phyloP scores from a whole-genome alignment of 495 filamentous ascomycete species.

The Ascodesmis nigricans region DNA sequence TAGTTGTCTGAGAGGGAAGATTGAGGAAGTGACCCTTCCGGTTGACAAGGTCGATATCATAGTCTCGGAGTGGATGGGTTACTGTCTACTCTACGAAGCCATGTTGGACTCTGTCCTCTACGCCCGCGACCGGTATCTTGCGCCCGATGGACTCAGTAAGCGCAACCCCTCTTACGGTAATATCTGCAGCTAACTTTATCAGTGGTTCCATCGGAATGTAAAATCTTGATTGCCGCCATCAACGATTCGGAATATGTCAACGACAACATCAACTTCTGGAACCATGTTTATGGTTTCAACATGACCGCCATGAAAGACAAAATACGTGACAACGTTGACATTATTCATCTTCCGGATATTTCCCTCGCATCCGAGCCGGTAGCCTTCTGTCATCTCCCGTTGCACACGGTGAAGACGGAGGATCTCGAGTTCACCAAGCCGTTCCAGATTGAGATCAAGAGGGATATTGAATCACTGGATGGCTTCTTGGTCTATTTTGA shows the following conservation, averaged over 20 bases:
- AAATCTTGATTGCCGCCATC: slow-evolving; percentile 16
- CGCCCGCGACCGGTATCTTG: slow-evolving; percentile 67
- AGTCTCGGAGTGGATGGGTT: slow-evolving; percentile 96
- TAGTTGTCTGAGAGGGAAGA: slow-evolving; percentile 44
- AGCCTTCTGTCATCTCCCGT: slow-evolving; percentile 43
- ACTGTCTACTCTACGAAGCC: slow-evolving; percentile 75
- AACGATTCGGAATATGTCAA: slow-evolving; percentile 26
- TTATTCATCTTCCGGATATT: slow-evolving; percentile 50
- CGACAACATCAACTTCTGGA: slow-evolving; percentile 46
- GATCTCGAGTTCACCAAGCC: slow-evolving; percentile 45
- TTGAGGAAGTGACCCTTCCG: slow-evolving; percentile 68
- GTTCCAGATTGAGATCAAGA: slow-evolving; percentile 37
- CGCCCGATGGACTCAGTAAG: slow-evolving; percentile 46
- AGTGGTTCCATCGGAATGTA: slow-evolving; percentile 10
- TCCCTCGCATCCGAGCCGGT: slow-evolving; percentile 55
- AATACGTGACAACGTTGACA: slow-evolving; percentile 47
- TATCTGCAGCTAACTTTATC: not conserved
- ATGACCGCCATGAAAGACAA: slow-evolving; percentile 49
- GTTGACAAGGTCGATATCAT: slow-evolving; percentile 81
- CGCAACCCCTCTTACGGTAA: not conserved
- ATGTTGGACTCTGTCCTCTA: slow-evolving; percentile 90
- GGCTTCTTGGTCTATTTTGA: slow-evolving; percentile 97
- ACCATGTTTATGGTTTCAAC: slow-evolving; percentile 62
- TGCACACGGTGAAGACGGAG: slow-evolving; percentile 41
- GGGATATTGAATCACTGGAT: slow-evolving; percentile 56